phyloP scores from a whole-genome alignment of 345 rosid genomes.

The Heritiera littoralis region DNA sequence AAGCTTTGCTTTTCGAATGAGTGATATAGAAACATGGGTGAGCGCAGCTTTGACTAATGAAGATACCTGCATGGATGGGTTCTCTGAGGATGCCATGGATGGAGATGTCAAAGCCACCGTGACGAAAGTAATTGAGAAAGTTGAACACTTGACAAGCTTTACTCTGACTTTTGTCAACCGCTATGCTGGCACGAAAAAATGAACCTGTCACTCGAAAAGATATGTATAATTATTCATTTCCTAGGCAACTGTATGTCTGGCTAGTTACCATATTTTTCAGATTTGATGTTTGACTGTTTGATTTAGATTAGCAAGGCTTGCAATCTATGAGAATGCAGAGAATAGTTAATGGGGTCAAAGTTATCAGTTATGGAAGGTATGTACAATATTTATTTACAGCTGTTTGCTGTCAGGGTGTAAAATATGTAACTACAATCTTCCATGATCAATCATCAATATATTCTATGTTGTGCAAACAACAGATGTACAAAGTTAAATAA shows the following conservation, averaged over 20 bases:
- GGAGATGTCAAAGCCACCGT: not conserved
- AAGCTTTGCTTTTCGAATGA: slow-evolving; percentile 22
- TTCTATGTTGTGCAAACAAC: not conserved
- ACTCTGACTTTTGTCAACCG: not conserved
- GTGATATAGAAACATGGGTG: slow-evolving; percentile 42
- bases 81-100: not conserved
- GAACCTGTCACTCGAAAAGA: not conserved
- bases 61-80: slow-evolving; percentile 35
- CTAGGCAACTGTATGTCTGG: not conserved
- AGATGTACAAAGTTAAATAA: no score
- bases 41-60: slow-evolving; percentile 41
- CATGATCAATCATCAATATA: no score
- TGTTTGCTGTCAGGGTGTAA: not conserved
- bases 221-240: not conserved
- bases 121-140: not conserved
- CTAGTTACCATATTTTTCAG: no score
- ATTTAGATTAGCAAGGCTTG: not conserved
- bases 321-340: not conserved
- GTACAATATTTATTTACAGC: not conserved
- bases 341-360: no score
- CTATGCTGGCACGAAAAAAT: not conserved
- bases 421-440: not conserved
- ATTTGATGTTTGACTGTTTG: no score
- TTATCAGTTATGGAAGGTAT: not conserved
- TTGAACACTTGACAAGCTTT: not conserved